Evolutionary conservation across 2,329 filamentous ascomycete species (phyloP), one percentile per base, ranked within the genome.

Genomic region (Clonostachys byssicola): DNA sequence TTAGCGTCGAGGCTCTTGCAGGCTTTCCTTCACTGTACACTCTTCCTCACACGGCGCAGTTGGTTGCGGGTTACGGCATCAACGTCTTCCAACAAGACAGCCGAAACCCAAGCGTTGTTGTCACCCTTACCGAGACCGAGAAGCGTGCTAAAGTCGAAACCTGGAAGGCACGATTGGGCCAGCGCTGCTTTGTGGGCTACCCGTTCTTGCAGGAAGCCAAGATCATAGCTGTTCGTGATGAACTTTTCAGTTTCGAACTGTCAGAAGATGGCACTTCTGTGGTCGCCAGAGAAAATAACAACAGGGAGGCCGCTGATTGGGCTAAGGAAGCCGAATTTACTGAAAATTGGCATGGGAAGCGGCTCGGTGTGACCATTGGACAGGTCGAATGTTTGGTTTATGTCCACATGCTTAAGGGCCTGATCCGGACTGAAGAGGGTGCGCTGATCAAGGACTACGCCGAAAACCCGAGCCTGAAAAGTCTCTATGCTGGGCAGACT

Each of bases 41-140:
- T 2, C 71, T 99, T 39, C 88, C 90, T 1, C 92, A 94, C 64
- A 85, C 83, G 50, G 94, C 89, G 3, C 79, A 83, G 48, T 74
- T 97, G 17, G 60, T 72, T 9, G 64, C 70, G 43, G 89, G 85
- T 9, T 95, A 95, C 55, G 91, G 91, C 3, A 89, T 99, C 51
- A 94, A 86, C 52, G 90, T 99, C 34, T 99, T 99, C 72, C 91
- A 96, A 62, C 85, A 92, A 56, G 94, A 97, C 56, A 96, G 92
- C 63, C 86, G 90, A 44, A 97, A 97, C 60, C 92, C 96, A 66
- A 99, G 92, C 66, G 92, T 97, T 83, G 82, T 97, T 20, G 80
- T 97, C 48, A 96, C 89, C 3, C 74, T 99, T 44, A 77, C 85
- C 34, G 86, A 89, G 36, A 81, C 88, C 1, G 89, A 92, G 52